phyloP scores from a whole-genome alignment of 768 basidiomycete species.

The Collybiopsis confluens region DNA sequence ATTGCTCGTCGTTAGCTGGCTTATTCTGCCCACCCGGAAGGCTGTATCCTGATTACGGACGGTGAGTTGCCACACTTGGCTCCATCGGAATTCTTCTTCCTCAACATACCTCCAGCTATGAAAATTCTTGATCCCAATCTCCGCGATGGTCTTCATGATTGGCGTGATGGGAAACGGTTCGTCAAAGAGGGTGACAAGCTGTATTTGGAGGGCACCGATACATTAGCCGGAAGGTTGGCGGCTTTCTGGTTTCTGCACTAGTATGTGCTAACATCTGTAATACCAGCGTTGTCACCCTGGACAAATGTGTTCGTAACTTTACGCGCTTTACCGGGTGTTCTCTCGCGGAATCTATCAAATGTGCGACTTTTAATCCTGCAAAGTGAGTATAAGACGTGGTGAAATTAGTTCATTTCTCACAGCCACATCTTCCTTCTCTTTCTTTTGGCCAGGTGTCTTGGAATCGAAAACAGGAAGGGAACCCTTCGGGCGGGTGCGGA shows the following conservation, averaged over 20 bases:
- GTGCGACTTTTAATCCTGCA: constrained; percentile 83
- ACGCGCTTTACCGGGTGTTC: constrained; percentile 80
- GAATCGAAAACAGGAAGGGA: constrained; percentile 77
- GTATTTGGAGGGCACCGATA: constrained; percentile 80
- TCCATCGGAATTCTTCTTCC: not conserved
- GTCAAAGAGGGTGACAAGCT: constrained; percentile 79
- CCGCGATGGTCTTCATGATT: constrained; percentile 79
- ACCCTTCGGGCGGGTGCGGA: constrained; percentile 79
- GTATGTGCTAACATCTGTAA: not conserved
- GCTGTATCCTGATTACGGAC: constrained; percentile 87
- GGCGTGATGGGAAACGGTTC: constrained; percentile 80
- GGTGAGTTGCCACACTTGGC: constrained; percentile 39
- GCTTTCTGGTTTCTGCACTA: constrained; percentile 1
- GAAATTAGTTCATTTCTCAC: not conserved
- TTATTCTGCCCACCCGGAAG: constrained; percentile 77
- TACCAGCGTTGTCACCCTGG: constrained; percentile 71
- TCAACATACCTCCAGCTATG: constrained; percentile 56
- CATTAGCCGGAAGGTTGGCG: constrained; percentile 80
- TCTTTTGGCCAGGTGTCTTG: constrained; percentile 55
- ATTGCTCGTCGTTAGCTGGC: constrained; percentile 50
- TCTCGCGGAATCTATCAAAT: constrained; percentile 78
- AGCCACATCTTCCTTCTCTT: not conserved
- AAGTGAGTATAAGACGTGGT: constrained; percentile 56
- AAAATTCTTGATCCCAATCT: constrained; percentile 83
- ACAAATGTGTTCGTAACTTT: constrained; percentile 85